These are phyloP conservation scores for Trametes gibbosa DNA, from an alignment of 768 basidiomycete species.

Conservation along the genomic window DNA sequence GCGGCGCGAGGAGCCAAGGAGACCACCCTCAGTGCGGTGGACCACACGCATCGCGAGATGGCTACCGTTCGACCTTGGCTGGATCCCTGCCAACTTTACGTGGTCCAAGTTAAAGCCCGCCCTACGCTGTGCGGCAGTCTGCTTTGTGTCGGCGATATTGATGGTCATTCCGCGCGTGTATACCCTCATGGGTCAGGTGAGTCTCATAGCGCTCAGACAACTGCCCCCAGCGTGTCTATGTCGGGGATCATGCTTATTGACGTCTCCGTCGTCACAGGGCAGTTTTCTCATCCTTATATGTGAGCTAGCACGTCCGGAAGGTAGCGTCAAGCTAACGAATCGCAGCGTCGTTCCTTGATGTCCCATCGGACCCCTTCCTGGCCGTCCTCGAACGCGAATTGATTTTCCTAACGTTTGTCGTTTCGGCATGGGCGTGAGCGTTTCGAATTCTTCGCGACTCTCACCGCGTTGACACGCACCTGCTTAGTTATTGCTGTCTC, in stretches of 20 bases:
- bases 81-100: slow-evolving; percentile 57
- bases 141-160: slow-evolving; percentile 58
- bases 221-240: no score
- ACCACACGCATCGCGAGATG: neutral
- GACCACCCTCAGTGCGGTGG: neutral
- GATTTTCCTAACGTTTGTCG: slow-evolving; percentile 48
- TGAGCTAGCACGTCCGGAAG: slow-evolving; percentile 22
- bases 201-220: no score
- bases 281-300: slow-evolving; percentile 65
- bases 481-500: slow-evolving; percentile 68
- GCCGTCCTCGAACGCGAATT: slow-evolving; percentile 64
- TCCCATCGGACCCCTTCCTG: slow-evolving; percentile 68
- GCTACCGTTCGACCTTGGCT: slow-evolving; percentile 39
- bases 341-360: slow-evolving; percentile 60
- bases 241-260: no score
- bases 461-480: no score
- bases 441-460: neutral
- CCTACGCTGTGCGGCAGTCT: slow-evolving; percentile 58
- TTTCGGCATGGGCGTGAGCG: slow-evolving; percentile 59
- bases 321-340: neutral
- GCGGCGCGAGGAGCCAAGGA: neutral
- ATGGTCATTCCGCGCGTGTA: slow-evolving; percentile 55
- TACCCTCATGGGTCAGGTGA: slow-evolving; percentile 55
- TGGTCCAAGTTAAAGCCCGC: slow-evolving; percentile 62
- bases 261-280: no score